phyloP scores from a whole-genome alignment of 2,329 filamentous ascomycete species.

The Paraconiothyrium brasiliense region DNA sequence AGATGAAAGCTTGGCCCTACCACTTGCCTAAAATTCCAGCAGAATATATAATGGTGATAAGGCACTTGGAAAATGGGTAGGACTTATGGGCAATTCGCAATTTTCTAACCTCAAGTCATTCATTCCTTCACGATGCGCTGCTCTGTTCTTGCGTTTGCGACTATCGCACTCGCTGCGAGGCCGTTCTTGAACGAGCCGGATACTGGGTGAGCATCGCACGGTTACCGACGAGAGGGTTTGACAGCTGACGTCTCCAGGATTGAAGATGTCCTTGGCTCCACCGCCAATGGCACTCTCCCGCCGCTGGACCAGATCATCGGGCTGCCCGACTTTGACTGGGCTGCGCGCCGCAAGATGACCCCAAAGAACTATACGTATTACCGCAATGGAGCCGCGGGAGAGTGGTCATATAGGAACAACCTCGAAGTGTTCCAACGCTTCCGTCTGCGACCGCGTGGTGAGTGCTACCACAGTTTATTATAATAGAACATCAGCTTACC shows the following conservation, averaged over 20 bases:
- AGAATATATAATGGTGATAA: background rate
- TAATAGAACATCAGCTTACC: background rate
- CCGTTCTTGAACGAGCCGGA: conserved; percentile 49
- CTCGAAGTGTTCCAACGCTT: conserved; percentile 63
- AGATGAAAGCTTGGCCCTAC: conserved; percentile 6
- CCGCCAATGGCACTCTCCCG: conserved; percentile 51
- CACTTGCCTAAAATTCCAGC: background rate
- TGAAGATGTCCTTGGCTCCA: conserved; percentile 33
- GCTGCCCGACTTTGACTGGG: conserved; percentile 65
- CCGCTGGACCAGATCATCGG: conserved; percentile 58
- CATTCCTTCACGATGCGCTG: conserved; percentile 34
- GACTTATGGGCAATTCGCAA: background rate
- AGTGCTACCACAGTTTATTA: background rate
- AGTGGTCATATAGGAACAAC: conserved; percentile 67
- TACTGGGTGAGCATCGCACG: conserved; percentile 32
- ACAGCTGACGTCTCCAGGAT: conserved; percentile 20
- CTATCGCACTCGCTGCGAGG: conserved; percentile 42
- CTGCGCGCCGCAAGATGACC: conserved; percentile 59
- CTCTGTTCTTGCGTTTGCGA: conserved; percentile 31
- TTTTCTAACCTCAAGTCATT: conserved; percentile 22
- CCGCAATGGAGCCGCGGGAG: conserved; percentile 64
- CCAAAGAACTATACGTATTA: conserved; percentile 62
- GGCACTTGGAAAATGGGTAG: background rate
- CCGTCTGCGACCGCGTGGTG: conserved; percentile 56
- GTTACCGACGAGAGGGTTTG: background rate